Conservation (phyloP, 208 protist species). For the Balamuthia mandrillaris region DNA sequence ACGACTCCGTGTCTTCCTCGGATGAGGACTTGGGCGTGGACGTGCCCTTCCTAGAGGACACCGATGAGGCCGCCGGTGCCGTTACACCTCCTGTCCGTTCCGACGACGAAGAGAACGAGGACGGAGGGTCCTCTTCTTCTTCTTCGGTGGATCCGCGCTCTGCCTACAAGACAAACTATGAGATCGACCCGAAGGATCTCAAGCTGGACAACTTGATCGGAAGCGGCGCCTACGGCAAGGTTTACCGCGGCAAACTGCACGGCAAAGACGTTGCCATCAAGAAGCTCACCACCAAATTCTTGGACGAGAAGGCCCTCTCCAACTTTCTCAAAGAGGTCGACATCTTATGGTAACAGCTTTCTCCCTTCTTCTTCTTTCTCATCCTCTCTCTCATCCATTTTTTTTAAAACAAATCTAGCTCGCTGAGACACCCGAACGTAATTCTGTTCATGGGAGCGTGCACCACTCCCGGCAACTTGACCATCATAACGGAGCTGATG, state of each 20-base stretch:
- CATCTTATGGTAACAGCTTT: conserved; percentile 11
- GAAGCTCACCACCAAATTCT: background rate
- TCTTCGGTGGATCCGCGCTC: too few relatives aligned
- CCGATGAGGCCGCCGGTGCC: too few relatives aligned
- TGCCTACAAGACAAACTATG: conserved; percentile 14
- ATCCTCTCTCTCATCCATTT: background rate
- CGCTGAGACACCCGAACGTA: conserved; percentile 68
- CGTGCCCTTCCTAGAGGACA: too few relatives aligned
- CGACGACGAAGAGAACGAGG: too few relatives aligned
- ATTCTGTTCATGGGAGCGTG: conserved; percentile 75
- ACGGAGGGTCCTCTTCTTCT: too few relatives aligned
- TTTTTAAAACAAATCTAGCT: conserved; percentile 8
- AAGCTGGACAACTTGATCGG: background rate
- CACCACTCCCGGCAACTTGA: conserved; percentile 58
- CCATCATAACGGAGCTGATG: conserved; percentile 13
- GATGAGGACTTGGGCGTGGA: too few relatives aligned
- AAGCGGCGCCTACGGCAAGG: conserved; percentile 31
- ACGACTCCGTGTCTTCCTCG: too few relatives aligned
- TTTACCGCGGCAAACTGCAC: conserved; percentile 21
- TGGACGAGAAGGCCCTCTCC: conserved; percentile 11
- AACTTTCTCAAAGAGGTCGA: conserved; percentile 17
- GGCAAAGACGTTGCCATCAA: conserved; percentile 31
- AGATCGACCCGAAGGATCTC: conserved; percentile 21
- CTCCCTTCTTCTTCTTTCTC: background rate
- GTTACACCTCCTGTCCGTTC: too few relatives aligned